Base-by-base conservation (phyloP, 2,329 filamentous ascomycete genomes). In the Microsporum canis region DNA sequence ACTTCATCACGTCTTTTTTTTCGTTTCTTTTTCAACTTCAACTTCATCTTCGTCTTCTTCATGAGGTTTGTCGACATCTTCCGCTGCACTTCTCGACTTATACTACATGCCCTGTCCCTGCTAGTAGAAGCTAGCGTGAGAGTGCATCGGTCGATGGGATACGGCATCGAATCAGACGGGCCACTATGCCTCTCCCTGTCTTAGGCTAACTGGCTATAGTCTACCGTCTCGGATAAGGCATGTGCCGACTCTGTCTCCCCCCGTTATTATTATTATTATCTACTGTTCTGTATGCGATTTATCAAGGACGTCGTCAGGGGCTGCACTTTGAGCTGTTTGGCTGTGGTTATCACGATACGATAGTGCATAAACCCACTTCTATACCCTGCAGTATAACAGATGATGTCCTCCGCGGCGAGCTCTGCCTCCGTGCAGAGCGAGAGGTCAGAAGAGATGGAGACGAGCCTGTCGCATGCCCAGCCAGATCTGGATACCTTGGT, bases 401-500 rank as follows among this genome's bases (percentile, higher is more conserved):
- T 34, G 41, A 61, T 60, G 58, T 56, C 53, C 17, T 59, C 59
- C 34, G 60, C 17, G 27, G 55, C 61, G 41, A 61, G 53, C 23
- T 43, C 59, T 33, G 49, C 56, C 45, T 56, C 56, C 1, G 17
- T 23, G 17, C 43, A 23, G 10, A 45, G 33, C n/a, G 55, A 36
- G 12, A 59, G 60, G 14, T 59, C 53, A 33, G 56, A 31, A 33
- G 34, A 27, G 14, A 57, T 23, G 14, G 33, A 23, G 17, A 17
- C 17, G n/a, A 36, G 33, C 36, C 33, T 17, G 34, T n/a, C 14
- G 14, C 29, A 38, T 12, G 29, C 29, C 23, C 29, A 56, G 31
- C 51, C 55, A 10, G 61, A 63, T 29, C 82, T 95, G 69, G 89
- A 95, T 67, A 85, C 84, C 29, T 84, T 97, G 49, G 88, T 96